Base-by-base conservation (phyloP, 192 early-diverging fungal genomes). In the Powellomyces hirtus region DNA sequence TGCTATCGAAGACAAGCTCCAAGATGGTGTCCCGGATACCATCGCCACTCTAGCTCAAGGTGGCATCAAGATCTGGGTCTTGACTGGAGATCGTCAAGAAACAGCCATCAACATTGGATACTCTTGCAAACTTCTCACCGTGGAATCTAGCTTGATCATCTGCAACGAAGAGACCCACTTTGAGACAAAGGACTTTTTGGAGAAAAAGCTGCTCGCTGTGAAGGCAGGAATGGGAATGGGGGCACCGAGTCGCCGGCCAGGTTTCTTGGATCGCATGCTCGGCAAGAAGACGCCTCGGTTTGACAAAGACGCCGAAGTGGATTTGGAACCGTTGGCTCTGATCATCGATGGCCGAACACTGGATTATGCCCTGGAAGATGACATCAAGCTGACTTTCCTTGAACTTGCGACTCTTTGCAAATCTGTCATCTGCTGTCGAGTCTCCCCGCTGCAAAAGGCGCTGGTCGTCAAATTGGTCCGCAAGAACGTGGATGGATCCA, bases 81-180 rank as follows among this genome's bases (percentile, higher is more conserved):
- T 99, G 56, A 99, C 97, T 2, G 97, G 97, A 36, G 97, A 99
- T 78, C 77, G 95, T 38, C 95, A 98, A 73, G 97, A 99, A 77
- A 99, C 97, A 1, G 97, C 97, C 16, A 97, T 99, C 80, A 98
- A 99, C 77, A 98, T 99, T 77, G 97, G 95, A n/a, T 97, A 95
- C 73, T 90, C 89, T 37, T 97, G 94, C 80, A 96, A 97, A 74
- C 81, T 99, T 35, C 85, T 99, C 55, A 90, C 90, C 51, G 94
- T 95, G 62, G 95, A 96, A 53, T 97, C 95, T 90, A 84, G 86
- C 40, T 75, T 99, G 31, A 89, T 98, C 52, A 84, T 98, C 46
- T 92, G 93, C 70, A 97, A 94, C 70, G 90, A 92, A 64, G 80
- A 83, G 35, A 93, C 81, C 46, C 90, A 94, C 71, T 89, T 88